Evolutionary conservation across 1,284 basidiomycete species (phyloP).

Genomic region (Vanrija sp.): DNA sequence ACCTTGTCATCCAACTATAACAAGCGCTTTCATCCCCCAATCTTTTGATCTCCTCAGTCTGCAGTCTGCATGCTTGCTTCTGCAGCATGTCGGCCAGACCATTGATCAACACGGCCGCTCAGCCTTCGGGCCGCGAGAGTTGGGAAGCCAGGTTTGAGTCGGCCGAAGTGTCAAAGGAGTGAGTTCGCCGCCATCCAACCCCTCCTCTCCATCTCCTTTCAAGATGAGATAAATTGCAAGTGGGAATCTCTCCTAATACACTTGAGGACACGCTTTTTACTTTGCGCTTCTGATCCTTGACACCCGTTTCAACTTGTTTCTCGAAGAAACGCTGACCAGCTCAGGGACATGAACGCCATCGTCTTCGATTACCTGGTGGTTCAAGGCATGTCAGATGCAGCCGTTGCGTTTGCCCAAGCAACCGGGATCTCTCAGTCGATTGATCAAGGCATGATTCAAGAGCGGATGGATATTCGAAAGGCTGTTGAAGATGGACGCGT

Average conservation of each 20-base stretch:
- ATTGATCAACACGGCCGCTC: slow-evolving; percentile 1
- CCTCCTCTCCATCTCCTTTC: slow-evolving; percentile 19
- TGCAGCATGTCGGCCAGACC: slow-evolving; percentile 15
- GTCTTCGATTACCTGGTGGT: slow-evolving; percentile 98
- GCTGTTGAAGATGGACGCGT: slow-evolving; percentile 92
- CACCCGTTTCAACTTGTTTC: slow-evolving; percentile 3
- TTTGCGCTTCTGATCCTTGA: slow-evolving; percentile 51
- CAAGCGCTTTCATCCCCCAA: neutral
- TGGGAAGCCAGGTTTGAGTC: slow-evolving; percentile 53
- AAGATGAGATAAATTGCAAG: slow-evolving; percentile 54
- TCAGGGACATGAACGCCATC: slow-evolving; percentile 87
- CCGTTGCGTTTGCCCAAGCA: slow-evolving; percentile 88
- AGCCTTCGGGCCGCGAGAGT: slow-evolving; percentile 19
- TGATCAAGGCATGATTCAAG: slow-evolving; percentile 88
- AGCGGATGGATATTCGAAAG: slow-evolving; percentile 87
- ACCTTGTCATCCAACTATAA: neutral
- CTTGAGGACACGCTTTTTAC: slow-evolving; percentile 51
- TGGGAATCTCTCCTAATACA: slow-evolving; percentile 61
- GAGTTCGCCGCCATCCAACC: slow-evolving; percentile 35
- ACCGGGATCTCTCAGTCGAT: slow-evolving; percentile 64
- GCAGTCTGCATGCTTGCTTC: neutral
- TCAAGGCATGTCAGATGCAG: slow-evolving; percentile 93
- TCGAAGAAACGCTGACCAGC: slow-evolving; percentile 1
- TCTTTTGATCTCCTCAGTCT: neutral
- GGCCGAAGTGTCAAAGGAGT: slow-evolving; percentile 54